Conservation (phyloP, 208 protist species). For the Trypanosoma mega region DNA sequence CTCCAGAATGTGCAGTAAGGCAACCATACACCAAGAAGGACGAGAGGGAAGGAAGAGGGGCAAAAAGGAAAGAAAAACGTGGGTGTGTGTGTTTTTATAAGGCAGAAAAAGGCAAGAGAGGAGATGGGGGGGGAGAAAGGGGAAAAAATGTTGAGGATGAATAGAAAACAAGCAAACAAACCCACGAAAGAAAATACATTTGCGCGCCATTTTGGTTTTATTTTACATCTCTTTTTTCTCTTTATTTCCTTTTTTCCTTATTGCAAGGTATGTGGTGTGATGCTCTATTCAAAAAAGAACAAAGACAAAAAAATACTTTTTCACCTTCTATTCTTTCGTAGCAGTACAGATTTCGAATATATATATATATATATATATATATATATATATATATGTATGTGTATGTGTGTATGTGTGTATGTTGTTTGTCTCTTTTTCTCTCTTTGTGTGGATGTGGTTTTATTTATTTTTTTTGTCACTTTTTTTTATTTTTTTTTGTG, state of each 20-base stretch:
- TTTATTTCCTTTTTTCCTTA: too few species aligned
- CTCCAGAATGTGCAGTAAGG: conserved; percentile 58
- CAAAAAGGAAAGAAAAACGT: conserved; percentile 6
- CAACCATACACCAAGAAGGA: not conserved
- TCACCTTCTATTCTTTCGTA: too few species aligned
- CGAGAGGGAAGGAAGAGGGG: not conserved
- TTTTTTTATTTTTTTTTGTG: conserved; percentile 16
- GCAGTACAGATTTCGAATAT: not conserved
- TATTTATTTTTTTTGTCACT: conserved; percentile 16
- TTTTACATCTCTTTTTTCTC: too few species aligned
- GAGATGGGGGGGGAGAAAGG: conserved; percentile 4
- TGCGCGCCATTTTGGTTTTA: too few species aligned
- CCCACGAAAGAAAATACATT: too few species aligned
- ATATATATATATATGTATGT: too few species aligned
- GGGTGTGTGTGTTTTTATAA: not conserved
- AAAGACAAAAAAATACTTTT: too few species aligned
- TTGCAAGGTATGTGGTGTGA: too few species aligned
- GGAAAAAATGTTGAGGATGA: not conserved
- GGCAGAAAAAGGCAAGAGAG: conserved; percentile 1
- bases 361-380: not conserved
- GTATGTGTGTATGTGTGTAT: conserved; percentile 4
- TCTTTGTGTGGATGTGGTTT: conserved; percentile 12
- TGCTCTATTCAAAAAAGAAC: too few species aligned
- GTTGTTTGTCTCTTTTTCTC: conserved; percentile 6
- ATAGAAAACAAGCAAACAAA: too few species aligned